phyloP scores from a whole-genome alignment of 768 basidiomycete genomes.

The Mycena galopus region DNA sequence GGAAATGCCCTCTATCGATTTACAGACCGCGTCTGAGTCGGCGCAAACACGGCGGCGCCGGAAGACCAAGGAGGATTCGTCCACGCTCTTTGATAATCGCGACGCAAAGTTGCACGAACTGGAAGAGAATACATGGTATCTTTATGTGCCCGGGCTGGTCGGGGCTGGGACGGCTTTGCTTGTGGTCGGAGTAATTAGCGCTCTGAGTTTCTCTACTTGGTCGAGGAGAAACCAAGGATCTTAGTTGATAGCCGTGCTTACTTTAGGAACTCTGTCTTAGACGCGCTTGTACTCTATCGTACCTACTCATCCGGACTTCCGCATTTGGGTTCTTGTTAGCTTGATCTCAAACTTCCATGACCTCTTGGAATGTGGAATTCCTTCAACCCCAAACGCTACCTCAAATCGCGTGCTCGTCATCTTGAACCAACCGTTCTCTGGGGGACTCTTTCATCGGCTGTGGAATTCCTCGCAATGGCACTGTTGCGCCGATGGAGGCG shows the following conservation, averaged over 20 bases:
- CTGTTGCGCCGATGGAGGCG: slow-evolving; percentile 90
- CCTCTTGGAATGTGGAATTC: slow-evolving; percentile 59
- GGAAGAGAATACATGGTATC: slow-evolving; percentile 78
- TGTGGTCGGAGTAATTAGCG: slow-evolving; percentile 83
- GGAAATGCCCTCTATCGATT: slow-evolving; percentile 79
- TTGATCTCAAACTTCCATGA: slow-evolving; percentile 38
- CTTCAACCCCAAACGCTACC: slow-evolving; percentile 38
- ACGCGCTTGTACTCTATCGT: slow-evolving; percentile 10
- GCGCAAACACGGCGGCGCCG: slow-evolving; percentile 64
- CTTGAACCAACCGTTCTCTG: slow-evolving; percentile 89
- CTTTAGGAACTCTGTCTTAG: slow-evolving; percentile 20
- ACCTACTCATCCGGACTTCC: background rate
- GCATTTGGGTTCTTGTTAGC: background rate
- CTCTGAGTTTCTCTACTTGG: slow-evolving; percentile 79
- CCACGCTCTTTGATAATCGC: slow-evolving; percentile 56
- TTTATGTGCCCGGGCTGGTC: slow-evolving; percentile 83
- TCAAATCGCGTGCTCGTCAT: slow-evolving; percentile 77
- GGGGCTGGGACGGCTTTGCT: slow-evolving; percentile 88
- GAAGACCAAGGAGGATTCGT: slow-evolving; percentile 67
- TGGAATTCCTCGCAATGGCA: slow-evolving; percentile 68
- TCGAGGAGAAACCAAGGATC: slow-evolving; percentile 78
- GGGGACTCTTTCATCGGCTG: slow-evolving; percentile 69
- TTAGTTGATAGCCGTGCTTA: slow-evolving; percentile 38
- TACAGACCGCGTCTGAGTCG: slow-evolving; percentile 50
- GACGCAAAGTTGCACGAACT: slow-evolving; percentile 67